Evolutionary conservation across 2,329 filamentous ascomycete species (phyloP).

Genomic region (Talaromyces sp.): DNA sequence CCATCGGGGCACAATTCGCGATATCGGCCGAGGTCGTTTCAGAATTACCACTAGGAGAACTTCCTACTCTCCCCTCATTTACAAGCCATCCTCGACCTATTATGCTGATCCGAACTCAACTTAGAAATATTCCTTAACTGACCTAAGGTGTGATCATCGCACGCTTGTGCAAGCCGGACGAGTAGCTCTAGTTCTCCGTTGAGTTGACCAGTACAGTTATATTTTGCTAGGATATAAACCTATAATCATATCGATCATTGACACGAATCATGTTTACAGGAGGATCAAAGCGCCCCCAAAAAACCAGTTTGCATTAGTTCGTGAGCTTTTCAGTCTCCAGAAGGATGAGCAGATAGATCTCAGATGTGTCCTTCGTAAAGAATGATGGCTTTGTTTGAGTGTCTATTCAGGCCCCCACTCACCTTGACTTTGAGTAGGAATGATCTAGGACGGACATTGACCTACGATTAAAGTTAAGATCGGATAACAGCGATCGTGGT

Average conservation of each 20-base stretch:
- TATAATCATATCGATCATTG: background rate
- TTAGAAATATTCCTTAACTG: background rate
- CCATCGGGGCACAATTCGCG: background rate
- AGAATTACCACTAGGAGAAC: background rate
- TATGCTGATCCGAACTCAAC: background rate
- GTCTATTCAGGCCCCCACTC: background rate
- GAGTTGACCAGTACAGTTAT: background rate
- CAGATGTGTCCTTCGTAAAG: background rate
- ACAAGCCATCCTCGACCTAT: background rate
- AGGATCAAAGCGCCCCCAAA: slow-evolving; percentile 1
- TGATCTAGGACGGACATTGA: background rate
- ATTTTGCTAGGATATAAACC: background rate
- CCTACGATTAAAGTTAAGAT: background rate
- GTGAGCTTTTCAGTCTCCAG: background rate
- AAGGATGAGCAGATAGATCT: background rate
- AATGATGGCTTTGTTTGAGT: background rate
- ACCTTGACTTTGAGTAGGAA: background rate
- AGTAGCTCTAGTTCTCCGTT: background rate
- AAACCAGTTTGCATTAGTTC: slow-evolving; percentile 1
- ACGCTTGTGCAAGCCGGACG: background rate
- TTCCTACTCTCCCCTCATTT: background rate
- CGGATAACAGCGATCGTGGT: background rate
- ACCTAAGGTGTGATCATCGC: background rate
- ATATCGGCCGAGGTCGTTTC: slow-evolving; percentile 3
- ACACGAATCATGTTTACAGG: slow-evolving; percentile 4